Base-by-base conservation (phyloP, 225 moss, liverwort and hornwort species). In the Anthoceros angustus region DNA sequence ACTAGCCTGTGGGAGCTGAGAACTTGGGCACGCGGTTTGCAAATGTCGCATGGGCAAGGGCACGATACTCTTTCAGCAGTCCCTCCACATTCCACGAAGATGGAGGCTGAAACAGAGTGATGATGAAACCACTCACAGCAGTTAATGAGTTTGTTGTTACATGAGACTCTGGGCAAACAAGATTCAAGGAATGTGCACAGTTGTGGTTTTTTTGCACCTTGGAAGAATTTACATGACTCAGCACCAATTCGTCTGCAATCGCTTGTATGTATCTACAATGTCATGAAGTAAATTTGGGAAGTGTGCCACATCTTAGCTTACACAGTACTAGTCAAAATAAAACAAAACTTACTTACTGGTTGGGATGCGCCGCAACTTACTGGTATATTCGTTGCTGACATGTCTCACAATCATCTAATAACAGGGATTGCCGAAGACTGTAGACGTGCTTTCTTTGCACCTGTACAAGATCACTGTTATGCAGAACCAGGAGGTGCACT, bases 391-490 rank as follows among this genome's bases (percentile, higher is more conserved):
- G 92, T 64, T 89, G 92, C 67, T 80, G 89, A 64, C 84, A 86
- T 62, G 75, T 72, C 20, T 84, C 86, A 26, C 82, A 42, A 40
- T 76, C 78, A 63, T 86, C 92, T 14, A 98, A 74, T 64, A 98
- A 67, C 69, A 98, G 75, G 9, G 89, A 85, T 73, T 98, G 98
- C 42, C 98, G 85, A 26, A 98, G 82, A 23, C 83, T 86, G 67
- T 98, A 98, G 12, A 92, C 98, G 66, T 98, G 98, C 66, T 86
- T 92, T 21, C 98, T 85, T 65, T 98, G 98, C 49, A 98, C 95
- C 82, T 82, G 78, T 25, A 64, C 63, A 64, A 64, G 20, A 26
- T 20, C 25, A 20, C 14, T 20, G n/a, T 64, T 32, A 32, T 64
- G 32, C 32, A 32, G 32, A 32, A 1, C 32, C 32, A 32, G 2